Conservation (phyloP, 352 stramenopile species). For the Globisporangium barbulae region DNA sequence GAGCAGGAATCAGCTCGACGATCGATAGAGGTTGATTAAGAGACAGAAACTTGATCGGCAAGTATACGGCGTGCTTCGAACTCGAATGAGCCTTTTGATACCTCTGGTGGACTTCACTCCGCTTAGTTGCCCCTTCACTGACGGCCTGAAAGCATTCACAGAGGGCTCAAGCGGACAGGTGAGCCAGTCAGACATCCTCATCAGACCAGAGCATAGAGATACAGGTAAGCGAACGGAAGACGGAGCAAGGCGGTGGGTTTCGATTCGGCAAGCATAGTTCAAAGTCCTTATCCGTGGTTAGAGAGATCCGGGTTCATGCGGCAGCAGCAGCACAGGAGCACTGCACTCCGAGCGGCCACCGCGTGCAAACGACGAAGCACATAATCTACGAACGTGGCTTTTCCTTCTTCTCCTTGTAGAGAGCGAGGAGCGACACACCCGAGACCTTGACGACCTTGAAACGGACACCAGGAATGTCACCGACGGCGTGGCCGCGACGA, state of each 20-base stretch:
- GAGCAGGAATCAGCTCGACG: conserved; percentile 16
- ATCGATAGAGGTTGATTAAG: background rate
- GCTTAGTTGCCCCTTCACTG: no score
- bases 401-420: conserved; percentile 99
- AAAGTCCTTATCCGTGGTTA: conserved; percentile 23
- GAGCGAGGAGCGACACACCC: conserved; percentile 97
- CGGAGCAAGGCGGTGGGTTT: background rate
- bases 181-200: background rate
- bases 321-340: background rate
- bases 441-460: conserved; percentile 99
- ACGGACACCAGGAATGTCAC: conserved; percentile 99
- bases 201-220: no score
- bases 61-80: background rate
- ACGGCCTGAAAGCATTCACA: no score
- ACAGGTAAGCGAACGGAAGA: background rate
- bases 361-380: conserved; percentile 8
- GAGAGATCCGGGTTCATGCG: conserved; percentile 12
- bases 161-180: background rate
- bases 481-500: conserved; percentile 98
- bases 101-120: no score
- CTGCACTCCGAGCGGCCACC: background rate
- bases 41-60: background rate
- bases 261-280: conserved; percentile 22
- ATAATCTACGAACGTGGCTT: conserved; percentile 97
- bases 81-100: no score